Base-by-base conservation (phyloP, 257 asterid species). In the Oldenlandia corymbosa region DNA sequence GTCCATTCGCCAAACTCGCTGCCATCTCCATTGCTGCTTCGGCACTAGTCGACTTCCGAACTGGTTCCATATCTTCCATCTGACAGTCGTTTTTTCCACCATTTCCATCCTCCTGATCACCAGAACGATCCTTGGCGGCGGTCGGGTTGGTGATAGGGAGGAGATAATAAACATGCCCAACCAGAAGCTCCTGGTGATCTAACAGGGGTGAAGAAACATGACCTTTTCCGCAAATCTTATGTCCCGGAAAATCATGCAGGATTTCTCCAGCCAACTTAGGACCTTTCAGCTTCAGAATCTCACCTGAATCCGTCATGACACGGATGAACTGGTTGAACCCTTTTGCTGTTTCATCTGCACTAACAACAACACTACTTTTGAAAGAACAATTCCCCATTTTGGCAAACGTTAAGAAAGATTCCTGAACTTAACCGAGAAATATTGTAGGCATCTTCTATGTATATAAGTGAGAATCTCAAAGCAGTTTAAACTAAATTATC, bases 301-400 rank as follows among this genome's bases (percentile, higher is more conserved):
- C 72, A 7, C 84, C 84, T 0, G 84, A 79, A 45, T 79, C 76
- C 10, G 72, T 75, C 81, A 79, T 75, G 5, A 79, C 30, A 11
- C 79, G 66, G 43, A 76, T 58, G 39, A 54, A 63, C n/a, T n/a
- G n/a, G 28, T 63, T 65, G 28, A 16, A 20, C 16, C 55, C 72
- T 36, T 70, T 63, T 46, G 70, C 67, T 10, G n/a, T n/a, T n/a
- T n/a, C n/a, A n/a, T 34, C 9, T 34, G 39, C 39, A 3, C 82
- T 68, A 73, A 76, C 87, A 21, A 71, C 9, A 1, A 65, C 79
- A 31, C n/a, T n/a, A n/a, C 85, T 77, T 66, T 55, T 78, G 24
- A 65, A 68, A 34, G 87, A 67, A 58, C 95, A 84, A 69, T 86
- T 86, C 60, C 91, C 95, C 95, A 86, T 86, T n/a, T n/a, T 54